phyloP scores from a whole-genome alignment of 345 rosid genomes.

The Syzygium aqueum region DNA sequence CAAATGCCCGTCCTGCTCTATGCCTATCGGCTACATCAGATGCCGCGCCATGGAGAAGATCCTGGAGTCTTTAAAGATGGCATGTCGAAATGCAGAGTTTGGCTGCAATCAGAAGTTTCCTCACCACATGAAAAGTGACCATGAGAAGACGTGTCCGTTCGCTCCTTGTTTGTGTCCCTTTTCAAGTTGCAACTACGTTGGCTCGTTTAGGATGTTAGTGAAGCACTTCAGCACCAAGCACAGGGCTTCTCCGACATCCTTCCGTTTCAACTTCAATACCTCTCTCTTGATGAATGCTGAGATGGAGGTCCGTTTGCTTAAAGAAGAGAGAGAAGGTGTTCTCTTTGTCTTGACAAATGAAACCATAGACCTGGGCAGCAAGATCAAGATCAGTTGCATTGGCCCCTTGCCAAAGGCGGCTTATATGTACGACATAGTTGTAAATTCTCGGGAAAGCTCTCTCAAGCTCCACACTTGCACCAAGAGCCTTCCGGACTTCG shows the following conservation, averaged over 20 bases:
- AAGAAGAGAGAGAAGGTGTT: slow-evolving; percentile 1
- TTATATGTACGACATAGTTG: slow-evolving; percentile 1
- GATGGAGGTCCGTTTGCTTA: slow-evolving; percentile 4
- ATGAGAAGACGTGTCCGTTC: slow-evolving; percentile 30
- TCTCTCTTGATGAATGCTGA: background rate
- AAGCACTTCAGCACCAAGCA: slow-evolving; percentile 32
- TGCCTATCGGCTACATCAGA: slow-evolving; percentile 44
- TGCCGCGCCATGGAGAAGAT: slow-evolving; percentile 54
- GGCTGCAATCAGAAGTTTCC: slow-evolving; percentile 29
- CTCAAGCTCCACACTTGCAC: slow-evolving; percentile 10
- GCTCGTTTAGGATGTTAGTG: slow-evolving; percentile 24
- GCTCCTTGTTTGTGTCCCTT: slow-evolving; percentile 52
- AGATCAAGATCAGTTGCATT: slow-evolving; percentile 6
- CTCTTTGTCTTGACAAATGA: slow-evolving; percentile 14
- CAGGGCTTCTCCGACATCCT: slow-evolving; percentile 3
- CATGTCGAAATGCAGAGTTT: slow-evolving; percentile 30
- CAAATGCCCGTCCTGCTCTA: slow-evolving; percentile 39
- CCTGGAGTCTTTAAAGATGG: slow-evolving; percentile 27
- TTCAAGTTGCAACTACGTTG: slow-evolving; percentile 23
- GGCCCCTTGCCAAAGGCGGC: slow-evolving; percentile 9
- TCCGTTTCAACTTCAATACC: background rate
- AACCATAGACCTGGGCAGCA: slow-evolving; percentile 2
- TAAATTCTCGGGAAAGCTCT: background rate
- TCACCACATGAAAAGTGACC: slow-evolving; percentile 22
- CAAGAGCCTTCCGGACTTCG: background rate